Evolutionary conservation across 1,139 yeast species (phyloP).

Genomic region (Lodderomyces metapsilosis): DNA sequence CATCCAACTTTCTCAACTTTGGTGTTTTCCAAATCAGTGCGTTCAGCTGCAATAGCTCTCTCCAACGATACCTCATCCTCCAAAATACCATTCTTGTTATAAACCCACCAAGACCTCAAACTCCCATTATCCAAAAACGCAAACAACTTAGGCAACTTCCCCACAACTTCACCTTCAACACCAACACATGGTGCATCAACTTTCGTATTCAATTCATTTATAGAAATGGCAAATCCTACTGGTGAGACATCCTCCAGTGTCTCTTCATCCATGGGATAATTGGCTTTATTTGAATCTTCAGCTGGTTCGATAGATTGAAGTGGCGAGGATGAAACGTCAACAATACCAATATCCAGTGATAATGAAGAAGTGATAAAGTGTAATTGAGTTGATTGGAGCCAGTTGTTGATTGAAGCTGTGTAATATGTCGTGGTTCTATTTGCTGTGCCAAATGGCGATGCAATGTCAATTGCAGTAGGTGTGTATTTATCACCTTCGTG

Average conservation of each 20-base stretch:
- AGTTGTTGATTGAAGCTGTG: conserved; percentile 35
- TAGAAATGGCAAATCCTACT: conserved; percentile 65
- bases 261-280: conserved; percentile 65
- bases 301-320: conserved; percentile 16
- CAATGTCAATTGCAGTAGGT: conserved; percentile 33
- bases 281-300: conserved; percentile 71
- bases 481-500: conserved; percentile 9
- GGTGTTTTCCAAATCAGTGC: no score
- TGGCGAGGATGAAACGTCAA: conserved; percentile 6
- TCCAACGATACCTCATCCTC: conserved; percentile 22
- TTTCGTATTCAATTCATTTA: conserved; percentile 35
- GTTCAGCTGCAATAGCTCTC: conserved; percentile 15
- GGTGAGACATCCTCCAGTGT: conserved; percentile 69
- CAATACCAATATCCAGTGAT: conserved; percentile 55
- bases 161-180: conserved; percentile 46
- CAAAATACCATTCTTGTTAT: conserved; percentile 48
- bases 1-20: no score
- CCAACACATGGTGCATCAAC: conserved; percentile 57
- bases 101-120: conserved; percentile 64
- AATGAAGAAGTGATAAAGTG: conserved; percentile 56
- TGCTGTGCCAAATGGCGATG: conserved; percentile 58
- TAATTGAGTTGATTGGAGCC: conserved; percentile 35
- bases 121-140: conserved; percentile 62
- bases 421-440: conserved; percentile 53
- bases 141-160: conserved; percentile 62